phyloP scores from a whole-genome alignment of 2,329 filamentous ascomycete species.

The Zelopaecilomyces penicillatus region DNA sequence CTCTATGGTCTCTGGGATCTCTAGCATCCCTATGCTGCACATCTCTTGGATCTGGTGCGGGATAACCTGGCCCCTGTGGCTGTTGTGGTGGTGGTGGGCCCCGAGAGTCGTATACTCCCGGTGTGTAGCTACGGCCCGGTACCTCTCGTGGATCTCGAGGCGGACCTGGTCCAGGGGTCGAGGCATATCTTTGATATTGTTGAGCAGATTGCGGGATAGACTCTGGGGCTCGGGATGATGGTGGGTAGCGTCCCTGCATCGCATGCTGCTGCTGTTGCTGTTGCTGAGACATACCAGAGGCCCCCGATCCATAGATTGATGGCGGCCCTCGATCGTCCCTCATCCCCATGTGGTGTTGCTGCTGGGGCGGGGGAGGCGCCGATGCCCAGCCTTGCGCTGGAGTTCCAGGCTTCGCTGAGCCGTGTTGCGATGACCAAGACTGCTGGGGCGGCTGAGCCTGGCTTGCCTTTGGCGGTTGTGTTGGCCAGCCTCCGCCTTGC shows the following conservation, averaged over 20 bases:
- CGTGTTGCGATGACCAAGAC: conserved; percentile 25
- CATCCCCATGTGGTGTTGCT: conserved; percentile 26
- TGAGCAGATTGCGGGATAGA: conserved; percentile 29
- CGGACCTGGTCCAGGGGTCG: conserved; percentile 32
- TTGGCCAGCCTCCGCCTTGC: conserved; percentile 20
- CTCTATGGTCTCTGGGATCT: conserved; percentile 23
- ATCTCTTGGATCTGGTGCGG: conserved; percentile 24
- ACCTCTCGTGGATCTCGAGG: conserved; percentile 34
- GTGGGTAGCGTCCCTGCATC: conserved; percentile 30
- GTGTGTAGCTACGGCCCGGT: conserved; percentile 38
- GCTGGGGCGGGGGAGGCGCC: conserved; percentile 20
- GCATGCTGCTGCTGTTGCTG: conserved; percentile 27
- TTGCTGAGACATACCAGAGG: conserved; percentile 15
- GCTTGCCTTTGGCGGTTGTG: conserved; percentile 22
- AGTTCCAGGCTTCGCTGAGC: conserved; percentile 25
- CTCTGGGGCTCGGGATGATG: conserved; percentile 34
- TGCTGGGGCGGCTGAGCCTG: conserved; percentile 26
- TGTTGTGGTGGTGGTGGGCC: conserved; percentile 28
- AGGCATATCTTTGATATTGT: conserved; percentile 36
- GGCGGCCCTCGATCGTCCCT: conserved; percentile 30
- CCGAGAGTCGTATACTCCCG: conserved; percentile 34
- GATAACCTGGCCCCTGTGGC: conserved; percentile 21
- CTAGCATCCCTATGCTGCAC: conserved; percentile 27
- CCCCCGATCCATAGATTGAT: conserved; percentile 24
- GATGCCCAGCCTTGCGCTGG: conserved; percentile 25